Conservation (phyloP, 345 rosid species). For the Eucalyptus albens region DNA sequence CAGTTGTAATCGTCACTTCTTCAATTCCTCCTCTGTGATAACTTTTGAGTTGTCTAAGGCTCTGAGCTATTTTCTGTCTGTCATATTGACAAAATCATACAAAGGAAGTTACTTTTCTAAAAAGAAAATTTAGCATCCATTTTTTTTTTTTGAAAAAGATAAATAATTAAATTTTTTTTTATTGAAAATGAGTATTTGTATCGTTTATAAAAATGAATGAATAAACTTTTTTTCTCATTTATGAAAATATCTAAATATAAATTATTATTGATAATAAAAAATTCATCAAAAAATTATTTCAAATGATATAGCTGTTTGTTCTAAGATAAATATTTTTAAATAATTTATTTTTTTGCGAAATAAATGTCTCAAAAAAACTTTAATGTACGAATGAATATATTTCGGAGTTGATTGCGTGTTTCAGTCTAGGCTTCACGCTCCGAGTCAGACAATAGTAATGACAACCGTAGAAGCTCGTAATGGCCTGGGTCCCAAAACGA, state of each 20-base stretch:
- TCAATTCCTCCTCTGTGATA: neutral
- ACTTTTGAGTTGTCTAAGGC: neutral
- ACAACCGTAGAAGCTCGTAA: neutral
- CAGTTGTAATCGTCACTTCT: neutral
- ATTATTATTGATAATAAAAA: no score
- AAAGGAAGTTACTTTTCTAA: neutral
- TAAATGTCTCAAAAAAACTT: neutral
- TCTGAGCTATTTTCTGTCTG: neutral
- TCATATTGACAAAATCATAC: neutral
- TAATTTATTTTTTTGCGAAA: no score
- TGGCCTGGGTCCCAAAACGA: neutral
- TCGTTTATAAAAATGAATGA: no score
- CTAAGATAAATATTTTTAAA: no score
- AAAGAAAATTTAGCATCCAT: no score
- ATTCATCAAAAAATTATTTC: no score
- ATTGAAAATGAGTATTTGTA: accelerated
- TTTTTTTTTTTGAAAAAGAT: no score
- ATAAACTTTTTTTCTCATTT: no score
- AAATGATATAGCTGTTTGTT: no score
- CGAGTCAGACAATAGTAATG: neutral
- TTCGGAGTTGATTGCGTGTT: neutral
- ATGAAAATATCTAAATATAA: no score
- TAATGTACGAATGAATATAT: neutral
- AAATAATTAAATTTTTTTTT: no score
- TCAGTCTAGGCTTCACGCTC: neutral